Evolutionary conservation across 331 rosid species (phyloP).

Genomic region (Quercus tomentella): DNA sequence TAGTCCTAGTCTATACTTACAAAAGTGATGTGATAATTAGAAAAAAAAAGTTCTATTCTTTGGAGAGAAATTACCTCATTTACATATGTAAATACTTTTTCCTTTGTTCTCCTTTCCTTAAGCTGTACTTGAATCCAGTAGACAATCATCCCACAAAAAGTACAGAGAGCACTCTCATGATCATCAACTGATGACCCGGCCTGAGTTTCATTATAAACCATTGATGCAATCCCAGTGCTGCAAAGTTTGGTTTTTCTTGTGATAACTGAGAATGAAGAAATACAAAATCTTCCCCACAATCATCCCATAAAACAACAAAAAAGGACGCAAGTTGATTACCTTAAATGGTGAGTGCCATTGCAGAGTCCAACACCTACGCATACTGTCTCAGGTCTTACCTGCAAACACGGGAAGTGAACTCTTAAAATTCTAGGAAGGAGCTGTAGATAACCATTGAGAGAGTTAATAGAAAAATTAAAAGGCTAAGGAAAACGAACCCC

Average conservation of each 20-base stretch:
- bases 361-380: slow-evolving; percentile 62
- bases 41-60: not conserved
- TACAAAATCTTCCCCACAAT: not conserved
- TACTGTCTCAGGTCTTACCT: slow-evolving; percentile 51
- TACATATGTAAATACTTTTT: slow-evolving; percentile 40
- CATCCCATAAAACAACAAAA: not conserved
- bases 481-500: slow-evolving; percentile 41
- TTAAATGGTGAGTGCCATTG: slow-evolving; percentile 18
- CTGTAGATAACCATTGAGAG: not conserved
- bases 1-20: not conserved
- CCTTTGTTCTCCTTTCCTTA: slow-evolving; percentile 51
- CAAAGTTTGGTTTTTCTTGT: slow-evolving; percentile 25
- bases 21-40: not conserved
- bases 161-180: slow-evolving; percentile 40
- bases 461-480: not conserved
- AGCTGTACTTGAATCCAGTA: slow-evolving; percentile 73
- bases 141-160: slow-evolving; percentile 62
- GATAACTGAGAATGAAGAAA: slow-evolving; percentile 3
- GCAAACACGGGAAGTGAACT: slow-evolving; percentile 17
- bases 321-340: slow-evolving; percentile 30
- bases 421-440: not conserved
- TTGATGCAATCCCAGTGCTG: slow-evolving; percentile 56
- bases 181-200: slow-evolving; percentile 26
- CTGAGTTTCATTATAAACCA: slow-evolving; percentile 35
- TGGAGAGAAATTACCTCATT: slow-evolving; percentile 48